These are phyloP conservation scores for Mycogone perniciosa DNA, from an alignment of 2,329 filamentous ascomycete species.

Conservation along the genomic window DNA sequence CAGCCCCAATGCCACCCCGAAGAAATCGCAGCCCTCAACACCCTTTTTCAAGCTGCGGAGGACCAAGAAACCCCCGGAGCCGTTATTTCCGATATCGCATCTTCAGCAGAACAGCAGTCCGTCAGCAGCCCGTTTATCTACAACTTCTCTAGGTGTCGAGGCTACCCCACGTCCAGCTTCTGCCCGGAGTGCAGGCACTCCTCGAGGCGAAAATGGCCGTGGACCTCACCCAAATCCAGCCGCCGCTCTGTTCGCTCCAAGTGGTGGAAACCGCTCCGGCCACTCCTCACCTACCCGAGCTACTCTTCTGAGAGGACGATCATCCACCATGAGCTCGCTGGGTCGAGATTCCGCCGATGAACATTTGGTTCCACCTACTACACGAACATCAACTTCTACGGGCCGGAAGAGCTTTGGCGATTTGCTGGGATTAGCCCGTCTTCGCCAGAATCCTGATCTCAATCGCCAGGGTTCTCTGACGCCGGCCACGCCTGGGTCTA, in stretches of 20 bases:
- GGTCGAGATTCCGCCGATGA: conserved; percentile 66
- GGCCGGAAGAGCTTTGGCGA: conserved; percentile 91
- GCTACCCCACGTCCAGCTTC: conserved; percentile 31
- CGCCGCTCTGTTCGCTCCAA: conserved; percentile 33
- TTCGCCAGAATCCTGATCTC: conserved; percentile 76
- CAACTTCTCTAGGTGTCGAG: conserved; percentile 34
- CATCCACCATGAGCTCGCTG: conserved; percentile 83
- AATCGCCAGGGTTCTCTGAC: conserved; percentile 63
- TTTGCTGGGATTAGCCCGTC: conserved; percentile 68
- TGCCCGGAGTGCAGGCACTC: conserved; percentile 25
- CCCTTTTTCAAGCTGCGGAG: conserved; percentile 79
- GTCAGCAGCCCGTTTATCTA: conserved; percentile 32
- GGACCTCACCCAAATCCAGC: conserved; percentile 17
- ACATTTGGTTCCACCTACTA: conserved; percentile 57
- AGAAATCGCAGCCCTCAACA: conserved; percentile 56
- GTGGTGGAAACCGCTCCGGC: conserved; percentile 40
- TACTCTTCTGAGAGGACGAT: conserved; percentile 63
- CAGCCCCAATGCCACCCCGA: conserved; percentile 53
- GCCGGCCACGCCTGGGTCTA: conserved; percentile 62
- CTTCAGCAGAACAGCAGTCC: conserved; percentile 64
- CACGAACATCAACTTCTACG: conserved; percentile 81
- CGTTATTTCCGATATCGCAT: conserved; percentile 78
- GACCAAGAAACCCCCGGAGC: conserved; percentile 65
- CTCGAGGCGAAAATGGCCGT: conserved; percentile 15
- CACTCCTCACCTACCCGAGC: conserved; percentile 63